Evolutionary conservation across 208 protist species (phyloP).

Genomic region (Trypanosoma grayi): DNA sequence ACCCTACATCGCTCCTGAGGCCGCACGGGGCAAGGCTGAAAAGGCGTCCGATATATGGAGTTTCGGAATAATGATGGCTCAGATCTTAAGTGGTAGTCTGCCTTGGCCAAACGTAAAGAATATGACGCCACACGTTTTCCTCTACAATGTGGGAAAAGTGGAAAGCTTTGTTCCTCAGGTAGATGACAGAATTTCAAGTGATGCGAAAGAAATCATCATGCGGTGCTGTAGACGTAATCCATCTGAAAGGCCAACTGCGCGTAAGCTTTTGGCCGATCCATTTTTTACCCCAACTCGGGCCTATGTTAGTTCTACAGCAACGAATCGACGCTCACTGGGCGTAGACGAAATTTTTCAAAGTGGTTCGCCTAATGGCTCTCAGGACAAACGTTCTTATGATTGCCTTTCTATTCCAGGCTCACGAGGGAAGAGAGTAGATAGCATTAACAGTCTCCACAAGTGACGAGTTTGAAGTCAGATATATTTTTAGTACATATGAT

Average conservation of each 20-base stretch:
- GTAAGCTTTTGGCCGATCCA: conserved; percentile 41
- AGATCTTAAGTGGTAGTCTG: conserved; percentile 64
- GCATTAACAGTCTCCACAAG: not conserved
- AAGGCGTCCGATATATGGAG: conserved; percentile 77
- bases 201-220: conserved; percentile 44
- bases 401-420: not conserved
- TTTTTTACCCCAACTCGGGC: conserved; percentile 34
- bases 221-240: conserved; percentile 42
- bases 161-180: conserved; percentile 34
- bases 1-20: conserved; percentile 77
- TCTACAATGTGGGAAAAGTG: conserved; percentile 39
- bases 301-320: not conserved
- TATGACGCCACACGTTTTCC: conserved; percentile 33
- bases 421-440: not conserved
- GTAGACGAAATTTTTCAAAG: not conserved
- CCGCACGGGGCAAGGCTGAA: conserved; percentile 42
- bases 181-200: conserved; percentile 25
- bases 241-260: conserved; percentile 37
- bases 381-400: not conserved
- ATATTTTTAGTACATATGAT: too few relatives aligned
- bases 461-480: not conserved
- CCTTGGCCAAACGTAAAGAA: conserved; percentile 42
- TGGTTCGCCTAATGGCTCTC: not conserved
- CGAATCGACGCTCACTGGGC: not conserved
- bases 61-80: conserved; percentile 76